Evolutionary conservation across 805 yeast genomes (phyloP).

Genomic region (Kuraishia cidri): DNA sequence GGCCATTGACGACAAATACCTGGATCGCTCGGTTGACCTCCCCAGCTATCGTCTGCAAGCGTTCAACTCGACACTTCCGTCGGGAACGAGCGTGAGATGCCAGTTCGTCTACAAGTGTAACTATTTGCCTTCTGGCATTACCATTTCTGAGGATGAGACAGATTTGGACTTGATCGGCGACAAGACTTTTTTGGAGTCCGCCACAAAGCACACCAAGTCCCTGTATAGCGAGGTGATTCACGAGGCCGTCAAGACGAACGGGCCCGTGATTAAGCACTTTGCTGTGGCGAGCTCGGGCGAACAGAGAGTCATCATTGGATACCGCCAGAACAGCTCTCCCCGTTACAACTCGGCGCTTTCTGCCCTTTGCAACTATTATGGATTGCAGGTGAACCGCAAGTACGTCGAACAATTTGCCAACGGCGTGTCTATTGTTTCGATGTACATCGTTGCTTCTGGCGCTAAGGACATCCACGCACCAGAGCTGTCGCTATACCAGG

Average conservation of each 20-base stretch:
- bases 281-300: conserved; percentile 76
- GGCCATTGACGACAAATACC: conserved; percentile 72
- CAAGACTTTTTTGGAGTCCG: conserved; percentile 64
- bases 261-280: conserved; percentile 87
- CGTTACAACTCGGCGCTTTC: conserved; percentile 82
- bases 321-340: conserved; percentile 74
- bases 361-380: conserved; percentile 82
- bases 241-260: conserved; percentile 66
- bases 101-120: conserved; percentile 77
- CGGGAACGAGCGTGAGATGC: conserved; percentile 41
- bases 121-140: conserved; percentile 25
- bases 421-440: conserved; percentile 78
- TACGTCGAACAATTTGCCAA: conserved; percentile 92
- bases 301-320: conserved; percentile 83
- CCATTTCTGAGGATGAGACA: conserved; percentile 24
- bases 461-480: conserved; percentile 32
- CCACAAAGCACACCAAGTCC: conserved; percentile 70
- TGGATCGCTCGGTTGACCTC: conserved; percentile 38
- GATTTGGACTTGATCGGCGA: conserved; percentile 71
- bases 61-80: conserved; percentile 58
- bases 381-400: conserved; percentile 75
- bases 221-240: conserved; percentile 66
- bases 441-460: conserved; percentile 68
- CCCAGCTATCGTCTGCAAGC: conserved; percentile 65
- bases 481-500: conserved; percentile 78